A percentile compares a stretch with the other conserved stretches of the same genome.
phyloP scores from a whole-genome alignment of 495 filamentous ascomycete genomes.

The Tricharina praecox region DNA sequence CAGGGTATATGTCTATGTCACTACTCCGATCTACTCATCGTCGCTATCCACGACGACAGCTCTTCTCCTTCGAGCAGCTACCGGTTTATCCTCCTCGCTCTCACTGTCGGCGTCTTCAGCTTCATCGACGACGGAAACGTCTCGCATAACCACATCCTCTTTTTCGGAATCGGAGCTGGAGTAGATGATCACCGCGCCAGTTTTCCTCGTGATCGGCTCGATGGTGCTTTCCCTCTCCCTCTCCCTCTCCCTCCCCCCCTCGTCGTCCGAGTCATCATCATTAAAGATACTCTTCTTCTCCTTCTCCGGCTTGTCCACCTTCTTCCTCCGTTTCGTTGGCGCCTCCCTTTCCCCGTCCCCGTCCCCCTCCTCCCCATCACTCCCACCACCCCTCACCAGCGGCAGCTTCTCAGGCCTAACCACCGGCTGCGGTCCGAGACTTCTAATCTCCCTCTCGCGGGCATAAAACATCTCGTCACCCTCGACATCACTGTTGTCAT shows the following conservation, averaged over 20 bases:
- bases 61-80: conserved; percentile 11
- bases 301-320: conserved; percentile 1
- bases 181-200: no score
- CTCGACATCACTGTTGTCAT: conserved; percentile 30
- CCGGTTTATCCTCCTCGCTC: conserved; percentile 19
- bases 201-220: no score
- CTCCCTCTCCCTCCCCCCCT: conserved; percentile 30
- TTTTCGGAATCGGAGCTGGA: conserved; percentile 1
- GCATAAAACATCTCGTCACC: conserved; percentile 25
- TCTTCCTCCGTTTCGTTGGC: conserved; percentile 32
- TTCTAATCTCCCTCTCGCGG: conserved; percentile 19
- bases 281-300: background rate
- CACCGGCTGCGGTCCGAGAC: background rate
- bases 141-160: conserved; percentile 8
- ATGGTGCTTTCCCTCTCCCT: conserved; percentile 18
- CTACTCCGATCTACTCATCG: no score
- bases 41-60: conserved; percentile 21
- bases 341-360: conserved; percentile 13
- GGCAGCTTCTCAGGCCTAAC: conserved; percentile 7
- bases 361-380: background rate
- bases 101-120: conserved; percentile 20
- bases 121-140: conserved; percentile 12
- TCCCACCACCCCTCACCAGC: conserved; percentile 9
- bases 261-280: conserved; percentile 27
- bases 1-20: no score